A percentile compares a stretch with the other conserved stretches of the same genome.
Evolutionary conservation across 2,329 filamentous ascomycete genomes (phyloP).

Genomic region (Apiospora pterosperma): DNA sequence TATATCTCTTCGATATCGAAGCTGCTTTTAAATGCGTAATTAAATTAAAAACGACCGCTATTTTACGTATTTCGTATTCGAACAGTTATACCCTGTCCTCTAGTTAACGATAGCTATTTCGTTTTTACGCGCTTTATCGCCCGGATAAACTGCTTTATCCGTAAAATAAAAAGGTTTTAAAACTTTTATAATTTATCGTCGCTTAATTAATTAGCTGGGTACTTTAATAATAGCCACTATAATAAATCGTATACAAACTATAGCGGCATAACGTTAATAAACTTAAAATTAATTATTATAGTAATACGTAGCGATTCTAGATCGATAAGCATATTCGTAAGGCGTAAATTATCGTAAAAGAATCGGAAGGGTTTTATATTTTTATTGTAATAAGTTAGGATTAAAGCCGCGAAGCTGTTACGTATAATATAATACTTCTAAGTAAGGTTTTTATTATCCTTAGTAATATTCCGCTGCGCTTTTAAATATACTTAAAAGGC

Average conservation of each 20-base stretch:
- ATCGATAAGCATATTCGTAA: background rate
- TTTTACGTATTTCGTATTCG: background rate
- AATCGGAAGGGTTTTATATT: too few species aligned
- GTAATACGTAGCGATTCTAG: too few species aligned
- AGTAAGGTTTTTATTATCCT: too few species aligned
- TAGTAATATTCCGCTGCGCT: too few species aligned
- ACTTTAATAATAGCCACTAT: background rate
- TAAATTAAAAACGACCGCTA: background rate
- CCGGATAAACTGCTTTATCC: slow-evolving; percentile 11
- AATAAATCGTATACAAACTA: background rate
- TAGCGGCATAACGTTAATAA: background rate
- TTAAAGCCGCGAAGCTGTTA: too few species aligned
- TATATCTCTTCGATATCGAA: background rate
- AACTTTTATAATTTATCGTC: slow-evolving; percentile 3
- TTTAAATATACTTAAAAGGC: too few species aligned
- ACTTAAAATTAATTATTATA: background rate
- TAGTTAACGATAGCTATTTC: background rate
- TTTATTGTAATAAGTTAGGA: too few species aligned
- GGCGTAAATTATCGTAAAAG: too few species aligned
- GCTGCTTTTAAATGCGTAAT: background rate
- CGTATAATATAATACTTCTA: too few species aligned
- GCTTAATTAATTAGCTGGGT: background rate
- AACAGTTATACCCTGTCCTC: background rate
- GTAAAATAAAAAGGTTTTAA: slow-evolving; percentile 5
- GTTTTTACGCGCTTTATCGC: slow-evolving; percentile 9